Evolutionary conservation across 768 basidiomycete genomes (phyloP).

Genomic region (Serendipita indica): DNA sequence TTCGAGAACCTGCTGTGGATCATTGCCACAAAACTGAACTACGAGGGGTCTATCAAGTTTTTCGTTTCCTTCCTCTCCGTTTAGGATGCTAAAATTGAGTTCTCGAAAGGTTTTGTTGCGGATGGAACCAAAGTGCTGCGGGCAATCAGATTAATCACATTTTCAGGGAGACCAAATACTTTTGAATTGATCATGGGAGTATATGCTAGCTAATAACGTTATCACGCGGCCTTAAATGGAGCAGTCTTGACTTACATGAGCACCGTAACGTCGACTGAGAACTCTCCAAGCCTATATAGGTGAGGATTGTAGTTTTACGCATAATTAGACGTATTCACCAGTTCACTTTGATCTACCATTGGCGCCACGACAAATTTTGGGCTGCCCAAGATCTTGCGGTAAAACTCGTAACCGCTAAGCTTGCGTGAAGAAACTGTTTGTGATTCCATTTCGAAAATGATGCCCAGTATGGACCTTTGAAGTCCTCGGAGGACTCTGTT

Average conservation of each 20-base stretch:
- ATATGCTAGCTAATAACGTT: constrained; percentile 62
- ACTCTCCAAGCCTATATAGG: constrained; percentile 67
- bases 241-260: constrained; percentile 57
- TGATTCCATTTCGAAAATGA: neutral
- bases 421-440: constrained; percentile 24
- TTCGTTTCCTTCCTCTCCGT: constrained; percentile 72
- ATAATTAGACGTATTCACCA: constrained; percentile 38
- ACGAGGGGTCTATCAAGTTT: constrained; percentile 67
- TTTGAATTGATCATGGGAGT: constrained; percentile 98
- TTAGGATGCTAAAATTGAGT: constrained; percentile 48
- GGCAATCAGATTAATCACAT: constrained; percentile 16
- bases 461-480: neutral
- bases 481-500: neutral
- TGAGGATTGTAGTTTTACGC: constrained; percentile 3
- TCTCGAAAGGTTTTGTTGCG: constrained; percentile 41
- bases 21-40: constrained; percentile 85
- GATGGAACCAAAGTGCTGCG: constrained; percentile 8
- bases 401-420: constrained; percentile 70
- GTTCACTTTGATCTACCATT: constrained; percentile 97
- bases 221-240: too few species aligned
- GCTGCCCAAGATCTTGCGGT: constrained; percentile 57
- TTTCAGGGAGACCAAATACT: constrained; percentile 23
- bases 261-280: constrained; percentile 68
- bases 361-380: constrained; percentile 89
- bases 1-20: constrained; percentile 58